These are phyloP conservation scores for Cytospora piceicola DNA, from an alignment of 2,329 filamentous ascomycete genomes.

Conservation along the genomic window DNA sequence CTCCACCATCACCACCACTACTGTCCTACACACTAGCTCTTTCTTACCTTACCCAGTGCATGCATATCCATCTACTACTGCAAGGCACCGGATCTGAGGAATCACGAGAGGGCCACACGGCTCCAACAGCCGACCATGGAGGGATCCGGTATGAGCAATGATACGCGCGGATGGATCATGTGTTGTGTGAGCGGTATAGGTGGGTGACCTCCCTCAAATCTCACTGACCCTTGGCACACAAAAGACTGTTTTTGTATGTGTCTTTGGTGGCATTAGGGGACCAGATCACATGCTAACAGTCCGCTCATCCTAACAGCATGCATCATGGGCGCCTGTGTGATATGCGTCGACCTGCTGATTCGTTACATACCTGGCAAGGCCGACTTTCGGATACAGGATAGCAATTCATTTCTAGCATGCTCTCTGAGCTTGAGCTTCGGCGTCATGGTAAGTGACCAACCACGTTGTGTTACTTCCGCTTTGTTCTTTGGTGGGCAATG, in stretches of 20 bases:
- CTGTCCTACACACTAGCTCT: constrained; percentile 1
- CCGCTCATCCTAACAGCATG: constrained; percentile 51
- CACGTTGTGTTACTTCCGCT: neutral
- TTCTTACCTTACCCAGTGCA: constrained; percentile 1
- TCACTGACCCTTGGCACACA: constrained; percentile 4
- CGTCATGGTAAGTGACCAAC: constrained; percentile 75
- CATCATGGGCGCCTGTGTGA: constrained; percentile 77
- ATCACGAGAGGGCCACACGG: constrained; percentile 25
- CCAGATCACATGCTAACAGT: constrained; percentile 7
- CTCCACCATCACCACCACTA: neutral
- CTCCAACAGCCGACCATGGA: constrained; percentile 43
- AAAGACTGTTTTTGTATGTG: neutral
- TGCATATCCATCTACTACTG: constrained; percentile 20
- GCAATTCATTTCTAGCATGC: constrained; percentile 82
- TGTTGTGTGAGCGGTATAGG: constrained; percentile 77
- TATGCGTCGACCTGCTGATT: constrained; percentile 82
- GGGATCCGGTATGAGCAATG: constrained; percentile 64
- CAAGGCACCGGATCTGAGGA: constrained; percentile 25
- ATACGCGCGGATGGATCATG: constrained; percentile 94
- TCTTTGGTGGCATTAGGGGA: neutral
- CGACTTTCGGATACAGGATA: constrained; percentile 86
- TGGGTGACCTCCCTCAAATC: constrained; percentile 43
- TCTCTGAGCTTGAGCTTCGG: constrained; percentile 93
- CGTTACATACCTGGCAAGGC: constrained; percentile 72
- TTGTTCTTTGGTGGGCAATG: neutral